Percentiles rank a stretch among this genome's conserved stretches.
Evolutionary conservation across 768 basidiomycete genomes (phyloP).

Genomic region (Amyloporia xantha): DNA sequence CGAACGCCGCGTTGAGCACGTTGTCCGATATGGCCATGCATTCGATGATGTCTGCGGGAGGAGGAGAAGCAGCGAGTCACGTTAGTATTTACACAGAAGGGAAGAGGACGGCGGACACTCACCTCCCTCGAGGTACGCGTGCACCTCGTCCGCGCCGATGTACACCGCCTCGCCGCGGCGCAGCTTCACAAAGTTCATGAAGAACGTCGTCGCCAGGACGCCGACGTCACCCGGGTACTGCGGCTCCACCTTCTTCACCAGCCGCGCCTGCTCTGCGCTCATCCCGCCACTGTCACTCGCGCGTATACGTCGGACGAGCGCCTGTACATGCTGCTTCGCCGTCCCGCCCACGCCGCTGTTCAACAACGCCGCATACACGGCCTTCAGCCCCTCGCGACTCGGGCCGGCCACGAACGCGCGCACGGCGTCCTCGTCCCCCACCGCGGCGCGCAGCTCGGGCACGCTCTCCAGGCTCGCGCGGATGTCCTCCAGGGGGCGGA

Average conservation of each 20-base stretch:
- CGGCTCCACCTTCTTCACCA: constrained; percentile 35
- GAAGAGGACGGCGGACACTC: constrained; percentile 3
- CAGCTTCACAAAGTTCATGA: constrained; percentile 47
- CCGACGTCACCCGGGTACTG: constrained; percentile 53
- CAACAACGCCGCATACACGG: constrained; percentile 39
- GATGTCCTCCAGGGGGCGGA: constrained; percentile 42
- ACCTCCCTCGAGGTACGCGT: constrained; percentile 56
- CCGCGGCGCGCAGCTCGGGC: constrained; percentile 36
- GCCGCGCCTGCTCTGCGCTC: constrained; percentile 21
- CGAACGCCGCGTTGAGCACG: constrained; percentile 49
- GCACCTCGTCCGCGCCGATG: constrained; percentile 48
- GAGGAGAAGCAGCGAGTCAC: background rate
- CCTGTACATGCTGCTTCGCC: constrained; percentile 27
- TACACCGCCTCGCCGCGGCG: constrained; percentile 47
- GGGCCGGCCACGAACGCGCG: constrained; percentile 25
- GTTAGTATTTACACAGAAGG: too few species aligned
- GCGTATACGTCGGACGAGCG: constrained; percentile 24
- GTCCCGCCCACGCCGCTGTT: constrained; percentile 21
- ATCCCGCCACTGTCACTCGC: constrained; percentile 10
- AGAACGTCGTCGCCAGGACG: constrained; percentile 41
- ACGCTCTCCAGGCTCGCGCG: constrained; percentile 33
- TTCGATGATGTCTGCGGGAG: constrained; percentile 48
- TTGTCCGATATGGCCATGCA: constrained; percentile 56
- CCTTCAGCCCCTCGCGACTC: constrained; percentile 28
- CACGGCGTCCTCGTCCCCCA: constrained; percentile 29